Evolutionary conservation across 768 basidiomycete genomes (phyloP), one percentile per base, ranked within the genome.

Genomic region (Trametes sanguinea): DNA sequence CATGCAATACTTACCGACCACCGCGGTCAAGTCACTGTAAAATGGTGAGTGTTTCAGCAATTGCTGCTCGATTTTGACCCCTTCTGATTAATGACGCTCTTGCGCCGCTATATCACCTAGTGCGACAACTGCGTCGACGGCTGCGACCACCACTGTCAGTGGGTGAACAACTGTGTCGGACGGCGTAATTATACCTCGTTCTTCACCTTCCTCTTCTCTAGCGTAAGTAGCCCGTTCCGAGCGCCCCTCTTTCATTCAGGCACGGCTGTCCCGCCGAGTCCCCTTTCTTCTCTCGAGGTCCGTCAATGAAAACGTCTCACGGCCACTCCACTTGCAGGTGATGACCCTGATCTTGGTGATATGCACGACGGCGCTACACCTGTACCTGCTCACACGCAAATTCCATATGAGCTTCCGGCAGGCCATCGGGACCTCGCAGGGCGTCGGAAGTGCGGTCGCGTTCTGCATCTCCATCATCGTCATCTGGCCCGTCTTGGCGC

Each of bases 51-150:
- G 50, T 51, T 48, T 32, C 50, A 51, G 57, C 17, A 17, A 9
- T 33, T 4, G 35, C 22, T 3, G 11, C 13, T 32, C 17, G 22
- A 37, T 17, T 61, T 13, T 50, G 10, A 30, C 16, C 14, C 11
- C 54, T 37, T 42, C 42, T 52, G 22, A 52, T 45, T 53, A 44
- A 32, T 17, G 33, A 4, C 0, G 39, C 3, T 32, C 17, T 7
- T 37, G 11, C 35, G 37, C 16, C 39, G 43, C 16, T 44, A 10
- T 29, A 29, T 61, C 54, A 35, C 42, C 2, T 66, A 95, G 90
- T 99, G 96, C 72, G 94, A 97, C 68, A 98, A 98, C 71, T 99
- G 96, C 70, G 94, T 98, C 14, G 95, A 98, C 66, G 88, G 89
- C 9, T 98, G 95, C 66, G 95, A 96, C 73, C 92, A 95, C 71